phyloP scores from a whole-genome alignment of 2,329 filamentous ascomycete genomes.

The Rhytidhysteron rufulum region DNA sequence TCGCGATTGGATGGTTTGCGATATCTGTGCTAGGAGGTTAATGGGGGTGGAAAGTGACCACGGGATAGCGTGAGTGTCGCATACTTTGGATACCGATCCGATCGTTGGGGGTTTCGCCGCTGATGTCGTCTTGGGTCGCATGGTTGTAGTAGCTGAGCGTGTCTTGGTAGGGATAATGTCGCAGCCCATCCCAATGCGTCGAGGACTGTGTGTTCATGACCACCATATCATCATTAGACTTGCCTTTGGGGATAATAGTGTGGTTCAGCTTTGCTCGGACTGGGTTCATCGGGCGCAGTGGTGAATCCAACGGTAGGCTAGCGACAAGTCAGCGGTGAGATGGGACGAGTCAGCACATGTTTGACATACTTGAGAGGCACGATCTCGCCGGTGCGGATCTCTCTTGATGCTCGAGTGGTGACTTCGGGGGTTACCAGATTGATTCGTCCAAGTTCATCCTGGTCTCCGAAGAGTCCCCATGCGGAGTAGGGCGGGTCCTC shows the following conservation, averaged over 20 bases:
- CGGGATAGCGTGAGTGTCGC: no score
- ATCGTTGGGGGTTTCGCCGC: neutral
- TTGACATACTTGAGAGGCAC: no score
- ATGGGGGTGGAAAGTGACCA: no score
- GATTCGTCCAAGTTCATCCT: conserved; percentile 50
- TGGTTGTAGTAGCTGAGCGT: conserved; percentile 13
- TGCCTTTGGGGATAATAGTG: no score
- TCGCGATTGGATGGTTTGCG: no score
- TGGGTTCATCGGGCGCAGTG: no score
- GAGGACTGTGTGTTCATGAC: conserved; percentile 28
- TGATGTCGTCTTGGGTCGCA: no score
- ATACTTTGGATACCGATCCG: neutral
- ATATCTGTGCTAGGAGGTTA: no score
- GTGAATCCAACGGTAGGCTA: no score
- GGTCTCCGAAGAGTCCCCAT: conserved; percentile 50
- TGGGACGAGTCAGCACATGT: conserved; percentile 42
- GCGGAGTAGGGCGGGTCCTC: conserved; percentile 19
- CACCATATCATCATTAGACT: conserved; percentile 20
- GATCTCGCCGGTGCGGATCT: conserved; percentile 35
- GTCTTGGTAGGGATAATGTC: conserved; percentile 15
- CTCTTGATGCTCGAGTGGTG: conserved; percentile 36
- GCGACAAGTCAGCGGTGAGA: conserved; percentile 4
- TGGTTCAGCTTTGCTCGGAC: no score
- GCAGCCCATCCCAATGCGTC: conserved; percentile 30
- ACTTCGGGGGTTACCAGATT: conserved; percentile 48